Base-by-base conservation (phyloP, 2,329 filamentous ascomycete genomes). In the Fusarium veterinarium region DNA sequence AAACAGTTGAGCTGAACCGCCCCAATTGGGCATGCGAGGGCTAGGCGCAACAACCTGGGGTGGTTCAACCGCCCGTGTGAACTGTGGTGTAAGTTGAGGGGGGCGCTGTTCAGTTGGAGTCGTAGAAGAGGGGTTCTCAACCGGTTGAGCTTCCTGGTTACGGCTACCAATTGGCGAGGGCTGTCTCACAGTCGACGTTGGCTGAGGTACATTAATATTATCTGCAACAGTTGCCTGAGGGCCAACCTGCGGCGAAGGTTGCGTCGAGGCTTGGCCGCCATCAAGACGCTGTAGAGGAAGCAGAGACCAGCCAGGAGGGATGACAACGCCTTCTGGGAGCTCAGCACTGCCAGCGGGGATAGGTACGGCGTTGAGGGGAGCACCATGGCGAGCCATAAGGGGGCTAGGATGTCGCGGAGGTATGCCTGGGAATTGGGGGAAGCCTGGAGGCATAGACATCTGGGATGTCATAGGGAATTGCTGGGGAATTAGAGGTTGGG, bases 271-370 rank as follows among this genome's bases (percentile, higher is more conserved):
- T 40, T 69, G 64, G 20, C 64, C 57, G 12, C 81, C 83, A 56
- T 88, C 86, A 13, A 89, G 73, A 30, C 88, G 85, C 71, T 91
- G 87, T 5, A 92, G 83, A 30, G 91, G 90, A 49, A 92, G 81
- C 42, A 92, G 80, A 28, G 89, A 88, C 91, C 91, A 92, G 9
- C 91, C 91, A 33, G 87, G 84, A 5, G 91, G 91, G 25, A 92
- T 86, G 9, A 87, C 85, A n/a, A 92, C 84, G 10, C 90, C 90
- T 60, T 90, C 86, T 0, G 91, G 91, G 13, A 92, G 83, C 12
- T 91, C 89, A 25, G 87, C 79, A 73, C 89, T 91, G 23, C 89
- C 90, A 7, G 90, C 83, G 8, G 89, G 88, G 57, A 91, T 90
- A 3, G 87, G 82, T 19, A 84, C 80, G 14, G 86, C 80, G 45